These are phyloP conservation scores for Pythium pyrilobum DNA, from an alignment of 352 stramenopile species.

Conservation along the genomic window DNA sequence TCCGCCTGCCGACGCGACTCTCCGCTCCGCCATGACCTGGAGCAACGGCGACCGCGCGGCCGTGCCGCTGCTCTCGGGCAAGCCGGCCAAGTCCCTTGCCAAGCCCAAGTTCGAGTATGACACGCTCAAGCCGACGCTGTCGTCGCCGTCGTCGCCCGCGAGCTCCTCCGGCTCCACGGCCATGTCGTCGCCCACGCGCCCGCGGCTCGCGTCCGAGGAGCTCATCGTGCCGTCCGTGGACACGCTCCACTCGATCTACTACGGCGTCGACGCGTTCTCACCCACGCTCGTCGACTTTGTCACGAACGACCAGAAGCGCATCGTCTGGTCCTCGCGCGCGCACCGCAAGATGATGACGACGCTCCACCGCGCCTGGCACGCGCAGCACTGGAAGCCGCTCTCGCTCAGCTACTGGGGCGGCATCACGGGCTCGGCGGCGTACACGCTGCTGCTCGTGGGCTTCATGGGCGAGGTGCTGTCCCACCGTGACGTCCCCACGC, in stretches of 20 bases:
- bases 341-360: constrained; percentile 89
- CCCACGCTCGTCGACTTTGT: constrained; percentile 85
- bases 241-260: constrained; percentile 81
- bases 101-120: constrained; percentile 6
- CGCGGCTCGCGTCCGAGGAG: constrained; percentile 68
- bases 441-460: constrained; percentile 55
- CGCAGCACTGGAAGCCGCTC: constrained; percentile 56
- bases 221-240: constrained; percentile 72
- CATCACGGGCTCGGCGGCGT: constrained; percentile 45
- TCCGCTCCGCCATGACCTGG: constrained; percentile 14
- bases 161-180: constrained; percentile 18
- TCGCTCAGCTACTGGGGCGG: constrained; percentile 76
- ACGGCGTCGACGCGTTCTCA: constrained; percentile 81
- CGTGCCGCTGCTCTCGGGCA: constrained; percentile 32
- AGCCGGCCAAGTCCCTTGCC: constrained; percentile 4
- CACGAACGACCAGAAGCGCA: constrained; percentile 78
- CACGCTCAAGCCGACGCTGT: constrained; percentile 8
- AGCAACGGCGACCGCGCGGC: constrained; percentile 14
- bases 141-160: constrained; percentile 11
- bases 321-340: constrained; percentile 81
- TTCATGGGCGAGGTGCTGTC: constrained; percentile 51
- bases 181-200: constrained; percentile 15
- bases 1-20: not conserved
- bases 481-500: constrained; percentile 18
- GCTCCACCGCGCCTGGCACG: constrained; percentile 70